Percentiles rank a stretch among this genome's conserved stretches.
phyloP scores from a whole-genome alignment of 2,329 filamentous ascomycete genomes.

The Ceratocystis cubensis region DNA sequence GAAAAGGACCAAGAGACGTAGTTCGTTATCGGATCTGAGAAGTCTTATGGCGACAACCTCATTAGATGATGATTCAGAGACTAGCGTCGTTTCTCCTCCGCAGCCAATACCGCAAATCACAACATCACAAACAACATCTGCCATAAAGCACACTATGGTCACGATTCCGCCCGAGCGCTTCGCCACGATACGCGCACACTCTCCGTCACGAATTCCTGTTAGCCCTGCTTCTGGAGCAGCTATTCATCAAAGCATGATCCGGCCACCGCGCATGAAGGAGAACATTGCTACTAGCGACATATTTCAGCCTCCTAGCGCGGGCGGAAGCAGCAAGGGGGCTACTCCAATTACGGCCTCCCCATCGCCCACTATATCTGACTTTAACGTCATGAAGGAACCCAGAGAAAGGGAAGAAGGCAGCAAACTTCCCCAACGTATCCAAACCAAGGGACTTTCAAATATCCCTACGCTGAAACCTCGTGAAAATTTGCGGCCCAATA shows the following conservation, averaged over 20 bases:
- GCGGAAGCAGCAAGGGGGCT: slow-evolving; percentile 1
- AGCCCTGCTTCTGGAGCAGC: slow-evolving; percentile 32
- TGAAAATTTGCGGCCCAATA: slow-evolving; percentile 14
- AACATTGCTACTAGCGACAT: slow-evolving; percentile 28
- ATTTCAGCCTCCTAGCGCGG: slow-evolving; percentile 20
- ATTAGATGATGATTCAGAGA: slow-evolving; percentile 29
- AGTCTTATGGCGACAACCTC: slow-evolving; percentile 51
- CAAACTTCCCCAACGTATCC: slow-evolving; percentile 24
- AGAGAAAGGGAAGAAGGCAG: slow-evolving; percentile 11
- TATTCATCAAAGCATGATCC: slow-evolving; percentile 24
- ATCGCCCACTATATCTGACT: slow-evolving; percentile 22
- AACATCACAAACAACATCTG: slow-evolving; percentile 17
- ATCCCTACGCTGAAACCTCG: slow-evolving; percentile 42
- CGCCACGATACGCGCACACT: slow-evolving; percentile 26
- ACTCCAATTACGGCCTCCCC: slow-evolving; percentile 18
- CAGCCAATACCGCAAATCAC: slow-evolving; percentile 17
- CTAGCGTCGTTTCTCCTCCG: slow-evolving; percentile 16
- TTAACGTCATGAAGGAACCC: slow-evolving; percentile 15
- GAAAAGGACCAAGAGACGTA: slow-evolving; percentile 66
- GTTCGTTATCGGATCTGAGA: slow-evolving; percentile 78
- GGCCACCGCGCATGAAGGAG: slow-evolving; percentile 39
- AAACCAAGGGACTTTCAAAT: slow-evolving; percentile 40
- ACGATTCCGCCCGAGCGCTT: slow-evolving; percentile 20
- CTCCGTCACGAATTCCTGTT: slow-evolving; percentile 41
- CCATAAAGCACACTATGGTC: slow-evolving; percentile 20